These are phyloP conservation scores for Thielaviopsis punctulata DNA, from an alignment of 2,329 filamentous ascomycete species.

Conservation along the genomic window DNA sequence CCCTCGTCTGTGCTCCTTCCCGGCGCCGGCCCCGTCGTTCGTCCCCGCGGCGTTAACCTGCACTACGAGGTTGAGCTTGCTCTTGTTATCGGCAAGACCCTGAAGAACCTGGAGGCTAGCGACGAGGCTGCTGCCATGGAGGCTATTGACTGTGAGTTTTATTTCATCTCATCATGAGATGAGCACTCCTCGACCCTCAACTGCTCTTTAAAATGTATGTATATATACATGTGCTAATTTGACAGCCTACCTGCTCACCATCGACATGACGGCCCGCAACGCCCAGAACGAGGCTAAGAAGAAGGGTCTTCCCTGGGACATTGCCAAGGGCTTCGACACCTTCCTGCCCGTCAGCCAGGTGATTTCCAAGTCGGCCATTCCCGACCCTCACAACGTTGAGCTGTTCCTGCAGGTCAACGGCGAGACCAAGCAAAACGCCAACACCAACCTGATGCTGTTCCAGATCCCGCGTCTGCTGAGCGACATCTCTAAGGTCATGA, in stretches of 20 bases:
- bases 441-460: conserved; percentile 89
- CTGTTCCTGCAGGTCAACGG: conserved; percentile 75
- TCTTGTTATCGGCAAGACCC: conserved; percentile 65
- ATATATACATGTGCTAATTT: neutral
- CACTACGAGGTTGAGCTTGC: conserved; percentile 95
- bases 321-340: conserved; percentile 94
- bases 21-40: conserved; percentile 59
- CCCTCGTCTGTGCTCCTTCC: conserved; percentile 70
- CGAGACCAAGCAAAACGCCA: conserved; percentile 63
- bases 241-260: conserved; percentile 68
- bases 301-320: conserved; percentile 90
- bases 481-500: conserved; percentile 92
- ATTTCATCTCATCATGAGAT: neutral
- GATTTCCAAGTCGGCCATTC: conserved; percentile 64
- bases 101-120: conserved; percentile 58
- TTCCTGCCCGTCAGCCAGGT: conserved; percentile 76
- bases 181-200: neutral
- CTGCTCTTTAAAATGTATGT: too few species aligned
- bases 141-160: conserved; percentile 53
- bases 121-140: conserved; percentile 63
- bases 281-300: conserved; percentile 93
- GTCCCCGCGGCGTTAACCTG: conserved; percentile 65
- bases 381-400: conserved; percentile 76
- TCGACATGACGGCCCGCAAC: conserved; percentile 96
- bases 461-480: conserved; percentile 70